Conservation (phyloP, 345 rosid genomes). For the Tarenaya hassleriana region DNA sequence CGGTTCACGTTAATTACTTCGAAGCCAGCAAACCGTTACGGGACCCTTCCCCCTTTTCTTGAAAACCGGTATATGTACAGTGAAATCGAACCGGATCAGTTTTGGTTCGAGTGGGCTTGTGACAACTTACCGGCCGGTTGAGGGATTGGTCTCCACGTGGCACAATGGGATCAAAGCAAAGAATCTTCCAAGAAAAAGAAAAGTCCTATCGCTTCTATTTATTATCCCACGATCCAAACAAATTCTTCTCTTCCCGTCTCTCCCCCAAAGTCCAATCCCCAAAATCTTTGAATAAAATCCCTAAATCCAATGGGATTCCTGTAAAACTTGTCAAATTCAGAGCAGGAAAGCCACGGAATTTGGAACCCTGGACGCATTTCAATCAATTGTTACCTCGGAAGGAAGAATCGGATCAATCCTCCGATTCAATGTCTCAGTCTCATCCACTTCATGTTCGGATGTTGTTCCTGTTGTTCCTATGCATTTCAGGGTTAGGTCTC, state of each 20-base stretch:
- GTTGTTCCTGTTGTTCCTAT: slow-evolving; percentile 24
- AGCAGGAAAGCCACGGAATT: background rate
- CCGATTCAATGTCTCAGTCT: slow-evolving; percentile 35
- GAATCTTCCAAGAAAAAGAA: slow-evolving; percentile 19
- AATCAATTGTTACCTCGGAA: too few species aligned
- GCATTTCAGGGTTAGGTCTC: slow-evolving; percentile 36
- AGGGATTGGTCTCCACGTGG: slow-evolving; percentile 19
- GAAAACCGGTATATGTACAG: too few species aligned
- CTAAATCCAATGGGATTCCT: slow-evolving; percentile 11
- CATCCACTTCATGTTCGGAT: slow-evolving; percentile 10
- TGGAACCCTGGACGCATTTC: background rate
- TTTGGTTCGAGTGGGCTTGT: too few species aligned
- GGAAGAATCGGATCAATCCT: slow-evolving; percentile 3
- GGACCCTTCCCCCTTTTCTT: too few species aligned
- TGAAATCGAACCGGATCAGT: too few species aligned
- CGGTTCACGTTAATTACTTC: too few species aligned
- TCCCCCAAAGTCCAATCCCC: slow-evolving; percentile 28
- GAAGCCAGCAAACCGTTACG: too few species aligned
- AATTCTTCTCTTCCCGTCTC: slow-evolving; percentile 4
- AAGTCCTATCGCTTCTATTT: slow-evolving; percentile 18
- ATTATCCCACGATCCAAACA: slow-evolving; percentile 9
- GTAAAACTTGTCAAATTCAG: background rate
- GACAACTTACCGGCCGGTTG: too few species aligned
- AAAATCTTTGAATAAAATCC: background rate
- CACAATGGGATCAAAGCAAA: slow-evolving; percentile 22